Evolutionary conservation across 148 eudicot genomes (phyloP).

Genomic region (Polygonum aviculare): DNA sequence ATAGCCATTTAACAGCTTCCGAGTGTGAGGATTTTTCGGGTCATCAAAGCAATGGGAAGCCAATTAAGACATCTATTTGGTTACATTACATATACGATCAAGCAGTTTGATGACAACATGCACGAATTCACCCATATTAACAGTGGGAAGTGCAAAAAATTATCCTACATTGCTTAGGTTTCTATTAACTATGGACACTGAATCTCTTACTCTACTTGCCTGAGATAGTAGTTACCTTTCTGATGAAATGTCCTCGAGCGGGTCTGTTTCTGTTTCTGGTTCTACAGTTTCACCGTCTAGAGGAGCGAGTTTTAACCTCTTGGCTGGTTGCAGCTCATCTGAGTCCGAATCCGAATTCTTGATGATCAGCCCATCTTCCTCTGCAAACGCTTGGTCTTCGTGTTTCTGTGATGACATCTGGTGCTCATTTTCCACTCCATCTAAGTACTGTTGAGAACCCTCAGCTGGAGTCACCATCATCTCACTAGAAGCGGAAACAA

Average conservation of each 20-base stretch:
- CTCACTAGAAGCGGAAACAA: slow-evolving; percentile 36
- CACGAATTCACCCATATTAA: slow-evolving; percentile 9
- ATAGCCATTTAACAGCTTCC: not conserved
- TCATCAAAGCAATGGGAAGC: not conserved
- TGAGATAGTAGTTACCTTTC: not conserved
- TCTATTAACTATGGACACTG: slow-evolving; percentile 3
- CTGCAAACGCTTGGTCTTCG: slow-evolving; percentile 6
- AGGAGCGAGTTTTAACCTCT: slow-evolving; percentile 26
- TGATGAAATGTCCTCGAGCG: not conserved
- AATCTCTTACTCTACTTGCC: not conserved
- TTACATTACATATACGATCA: not conserved
- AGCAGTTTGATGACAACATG: not conserved
- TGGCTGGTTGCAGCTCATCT: slow-evolving; percentile 14
- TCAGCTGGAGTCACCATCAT: slow-evolving; percentile 34
- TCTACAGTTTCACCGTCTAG: not conserved
- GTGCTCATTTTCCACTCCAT: slow-evolving; percentile 5
- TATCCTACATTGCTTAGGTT: not conserved
- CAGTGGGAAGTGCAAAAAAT: not conserved
- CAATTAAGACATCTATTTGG: not conserved
- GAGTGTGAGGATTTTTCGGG: not conserved
- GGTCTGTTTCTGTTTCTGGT: not conserved
- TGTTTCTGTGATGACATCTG: not conserved
- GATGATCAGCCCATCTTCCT: slow-evolving; percentile 12
- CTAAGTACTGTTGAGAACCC: slow-evolving; percentile 22
- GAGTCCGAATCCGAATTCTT: slow-evolving; percentile 22